Conservation (phyloP, 345 rosid genomes). For the Arabidopsis suecica region DNA sequence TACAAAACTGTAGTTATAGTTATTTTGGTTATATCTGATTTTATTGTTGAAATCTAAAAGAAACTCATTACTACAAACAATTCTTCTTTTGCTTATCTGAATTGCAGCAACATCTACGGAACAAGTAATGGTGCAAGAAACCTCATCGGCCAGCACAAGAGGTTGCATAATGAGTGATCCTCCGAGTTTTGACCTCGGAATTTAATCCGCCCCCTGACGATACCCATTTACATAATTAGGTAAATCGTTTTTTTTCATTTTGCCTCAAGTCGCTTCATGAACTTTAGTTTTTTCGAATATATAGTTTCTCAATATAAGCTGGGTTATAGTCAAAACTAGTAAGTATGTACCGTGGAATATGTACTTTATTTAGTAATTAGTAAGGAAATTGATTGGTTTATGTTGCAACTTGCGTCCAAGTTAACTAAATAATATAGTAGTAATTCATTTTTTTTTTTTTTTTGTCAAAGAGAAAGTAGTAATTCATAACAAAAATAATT, state of each 20-base stretch:
- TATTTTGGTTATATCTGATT: background rate
- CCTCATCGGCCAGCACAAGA: slow-evolving; percentile 9
- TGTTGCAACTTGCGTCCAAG: background rate
- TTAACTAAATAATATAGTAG: background rate
- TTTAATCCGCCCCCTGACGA: slow-evolving; percentile 28
- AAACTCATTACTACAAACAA: slow-evolving; percentile 18
- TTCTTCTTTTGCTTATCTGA: background rate
- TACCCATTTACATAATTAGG: slow-evolving; percentile 6
- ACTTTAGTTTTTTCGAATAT: background rate
- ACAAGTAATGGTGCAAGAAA: slow-evolving; percentile 31
- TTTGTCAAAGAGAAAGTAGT: too few relatives aligned
- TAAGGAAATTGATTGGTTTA: background rate
- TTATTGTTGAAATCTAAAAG: background rate
- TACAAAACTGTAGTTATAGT: background rate
- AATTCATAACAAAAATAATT: background rate
- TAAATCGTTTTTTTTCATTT: background rate
- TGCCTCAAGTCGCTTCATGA: background rate
- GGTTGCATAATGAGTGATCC: slow-evolving; percentile 38
- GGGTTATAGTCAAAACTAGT: background rate
- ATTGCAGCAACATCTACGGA: slow-evolving; percentile 24
- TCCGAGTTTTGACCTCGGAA: slow-evolving; percentile 66
- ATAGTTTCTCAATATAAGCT: background rate
- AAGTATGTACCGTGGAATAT: background rate
- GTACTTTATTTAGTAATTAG: background rate
- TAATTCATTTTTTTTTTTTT: too few relatives aligned